Base-by-base conservation (phyloP, 768 basidiomycete species). In the Podaxis pistillaris region DNA sequence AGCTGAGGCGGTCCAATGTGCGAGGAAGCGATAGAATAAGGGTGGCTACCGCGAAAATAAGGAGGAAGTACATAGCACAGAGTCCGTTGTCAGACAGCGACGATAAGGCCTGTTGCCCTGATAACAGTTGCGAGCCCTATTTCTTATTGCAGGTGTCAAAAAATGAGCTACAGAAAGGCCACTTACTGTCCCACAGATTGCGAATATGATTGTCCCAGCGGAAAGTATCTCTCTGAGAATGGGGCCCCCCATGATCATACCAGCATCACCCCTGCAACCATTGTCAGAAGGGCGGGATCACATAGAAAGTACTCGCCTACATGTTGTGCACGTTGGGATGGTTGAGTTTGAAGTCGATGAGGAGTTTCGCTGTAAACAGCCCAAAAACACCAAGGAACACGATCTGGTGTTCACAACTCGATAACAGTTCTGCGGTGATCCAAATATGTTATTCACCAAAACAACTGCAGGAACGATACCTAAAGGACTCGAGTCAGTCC, bases 301-400 rank as follows among this genome's bases (percentile, higher is more conserved):
- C 4, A 19, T 13, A 15, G 38, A 19, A 40, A 30, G 9, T 4
- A 4, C 7, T 38, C 30, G 36, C 59, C 30, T 38, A 83, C 82
- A 85, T 84, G 60, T 75, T 83, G 63, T 85, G 83, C 5, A 84
- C 83, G 28, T 77, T 72, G 0, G 81, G 82, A 67, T 85, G 83
- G 61, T 82, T 83, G 33, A 85, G 66, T 68, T 84, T 84, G 75
- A 85, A 85, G 71, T 84, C 80, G 58, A 86, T 75, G 55, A 85
- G 72, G 3, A 85, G 69, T 62, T 84, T 83, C 6, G 83, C 80
- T 6, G 80, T 85, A 60, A 76, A 84, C 9, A 83, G 66, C 2
- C 76, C 83, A 65, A 84, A 85, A 2, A 76, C 64, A 4, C 83
- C 83, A 19, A 85, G 73, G 63, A 85, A 84, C 17, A 81, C 69